These are phyloP conservation scores for Exsudoporus frostii DNA, from an alignment of 768 basidiomycete species.

Conservation along the genomic window DNA sequence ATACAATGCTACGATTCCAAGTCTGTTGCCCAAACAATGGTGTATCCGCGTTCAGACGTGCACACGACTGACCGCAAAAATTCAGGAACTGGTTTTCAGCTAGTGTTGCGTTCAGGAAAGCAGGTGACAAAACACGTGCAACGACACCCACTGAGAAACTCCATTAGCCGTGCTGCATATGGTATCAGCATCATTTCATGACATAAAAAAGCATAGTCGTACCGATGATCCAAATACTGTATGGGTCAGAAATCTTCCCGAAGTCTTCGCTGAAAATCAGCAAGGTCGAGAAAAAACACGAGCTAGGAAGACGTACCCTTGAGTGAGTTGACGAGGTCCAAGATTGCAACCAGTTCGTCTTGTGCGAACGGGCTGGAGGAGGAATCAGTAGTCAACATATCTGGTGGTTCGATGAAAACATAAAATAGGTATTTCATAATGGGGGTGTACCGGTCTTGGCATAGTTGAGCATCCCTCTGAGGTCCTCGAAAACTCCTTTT, in stretches of 20 bases:
- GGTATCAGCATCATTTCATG: background rate
- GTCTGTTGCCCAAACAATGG: conserved; percentile 5
- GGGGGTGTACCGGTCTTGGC: conserved; percentile 4
- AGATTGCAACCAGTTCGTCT: conserved; percentile 8
- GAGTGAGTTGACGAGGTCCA: background rate
- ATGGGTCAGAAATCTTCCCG: conserved; percentile 1
- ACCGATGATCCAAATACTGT: conserved; percentile 14
- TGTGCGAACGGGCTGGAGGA: conserved; percentile 15
- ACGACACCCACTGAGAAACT: conserved; percentile 6
- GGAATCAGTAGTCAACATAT: conserved; percentile 14
- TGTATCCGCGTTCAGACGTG: conserved; percentile 10
- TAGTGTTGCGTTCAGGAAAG: background rate
- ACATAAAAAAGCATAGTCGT: background rate
- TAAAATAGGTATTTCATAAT: background rate
- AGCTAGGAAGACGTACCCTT: background rate
- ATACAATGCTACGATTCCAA: conserved; percentile 1
- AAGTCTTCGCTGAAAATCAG: background rate
- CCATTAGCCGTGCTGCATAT: conserved; percentile 10
- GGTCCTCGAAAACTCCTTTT: background rate
- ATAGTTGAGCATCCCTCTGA: conserved; percentile 20
- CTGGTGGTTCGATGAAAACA: background rate
- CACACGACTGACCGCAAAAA: conserved; percentile 12
- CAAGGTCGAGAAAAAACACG: background rate
- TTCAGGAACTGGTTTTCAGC: conserved; percentile 15
- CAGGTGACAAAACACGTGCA: background rate